Evolutionary conservation across 176 grass and related monocot species (phyloP).

Genomic region (Secale cereale): DNA sequence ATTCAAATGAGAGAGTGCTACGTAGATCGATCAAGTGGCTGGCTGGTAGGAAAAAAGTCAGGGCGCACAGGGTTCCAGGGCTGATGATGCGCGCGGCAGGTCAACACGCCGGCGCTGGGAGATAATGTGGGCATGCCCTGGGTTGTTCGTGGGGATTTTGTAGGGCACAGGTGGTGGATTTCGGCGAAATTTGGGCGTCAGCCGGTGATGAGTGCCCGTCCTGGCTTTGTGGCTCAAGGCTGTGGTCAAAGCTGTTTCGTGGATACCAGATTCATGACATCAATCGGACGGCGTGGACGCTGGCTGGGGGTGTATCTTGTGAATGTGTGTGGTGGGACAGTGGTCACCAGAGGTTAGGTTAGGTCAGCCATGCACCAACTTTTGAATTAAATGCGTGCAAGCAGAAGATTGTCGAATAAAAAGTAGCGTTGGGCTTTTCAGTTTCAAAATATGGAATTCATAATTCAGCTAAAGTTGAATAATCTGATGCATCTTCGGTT

Average conservation of each 20-base stretch:
- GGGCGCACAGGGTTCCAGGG: neutral
- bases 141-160: constrained; percentile 5
- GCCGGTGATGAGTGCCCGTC: neutral
- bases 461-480: neutral
- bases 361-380: constrained; percentile 23
- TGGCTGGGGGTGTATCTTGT: neutral
- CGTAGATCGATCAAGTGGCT: constrained; percentile 12
- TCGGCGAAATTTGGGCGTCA: neutral
- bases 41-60: neutral
- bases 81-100: neutral
- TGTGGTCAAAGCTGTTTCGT: constrained; percentile 2
- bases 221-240: neutral
- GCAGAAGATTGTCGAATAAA: neutral
- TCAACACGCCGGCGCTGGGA: neutral
- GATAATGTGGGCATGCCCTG: neutral
- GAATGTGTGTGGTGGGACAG: constrained; percentile 4
- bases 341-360: constrained; percentile 33
- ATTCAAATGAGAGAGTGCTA: neutral
- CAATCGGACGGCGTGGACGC: neutral
- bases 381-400: constrained; percentile 39
- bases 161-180: neutral
- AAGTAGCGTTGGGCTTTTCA: neutral
- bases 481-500: no score
- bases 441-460: neutral
- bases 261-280: constrained; percentile 18